Conservation (phyloP, 2,329 filamentous ascomycete genomes). For the Immersiporthe knoxdaviesiana region DNA sequence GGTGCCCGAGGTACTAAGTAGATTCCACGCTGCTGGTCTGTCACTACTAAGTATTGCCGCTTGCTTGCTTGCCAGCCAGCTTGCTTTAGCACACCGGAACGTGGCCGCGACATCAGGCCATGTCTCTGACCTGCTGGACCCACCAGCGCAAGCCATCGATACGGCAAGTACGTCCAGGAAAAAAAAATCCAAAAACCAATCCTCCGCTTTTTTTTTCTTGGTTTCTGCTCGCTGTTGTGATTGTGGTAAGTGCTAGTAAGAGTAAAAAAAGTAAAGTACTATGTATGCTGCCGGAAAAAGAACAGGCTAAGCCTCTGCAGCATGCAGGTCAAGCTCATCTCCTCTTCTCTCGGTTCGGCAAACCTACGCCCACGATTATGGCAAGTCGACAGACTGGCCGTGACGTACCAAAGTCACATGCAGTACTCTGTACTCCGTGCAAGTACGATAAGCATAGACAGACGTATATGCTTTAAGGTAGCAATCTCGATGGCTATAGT, state of each 20-base stretch:
- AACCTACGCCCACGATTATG: slow-evolving; percentile 5
- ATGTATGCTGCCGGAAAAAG: not conserved
- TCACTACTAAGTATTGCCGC: not conserved
- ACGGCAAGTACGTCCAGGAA: not conserved
- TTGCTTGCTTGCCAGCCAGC: not conserved
- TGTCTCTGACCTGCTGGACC: slow-evolving; percentile 1
- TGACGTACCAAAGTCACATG: not conserved
- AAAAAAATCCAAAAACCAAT: too few relatives aligned
- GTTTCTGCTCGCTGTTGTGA: not conserved
- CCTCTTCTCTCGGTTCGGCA: not conserved
- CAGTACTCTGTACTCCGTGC: not conserved
- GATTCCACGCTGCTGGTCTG: not conserved
- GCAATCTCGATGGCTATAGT: not conserved
- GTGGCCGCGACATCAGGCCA: slow-evolving; percentile 3
- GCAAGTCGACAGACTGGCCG: not conserved
- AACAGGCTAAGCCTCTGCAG: not conserved
- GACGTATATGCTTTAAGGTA: too few relatives aligned
- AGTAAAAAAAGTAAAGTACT: too few relatives aligned
- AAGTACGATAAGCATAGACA: too few relatives aligned
- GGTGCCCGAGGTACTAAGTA: not conserved
- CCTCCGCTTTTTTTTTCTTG: not conserved
- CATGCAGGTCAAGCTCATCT: not conserved
- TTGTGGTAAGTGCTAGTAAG: not conserved
- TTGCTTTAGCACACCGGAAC: not conserved
- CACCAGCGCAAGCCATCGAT: not conserved